Percentiles rank a stretch among this genome's conserved stretches.
These are phyloP conservation scores for Erysimum pusillum DNA, from an alignment of 441 rosid species.

Conservation along the genomic window DNA sequence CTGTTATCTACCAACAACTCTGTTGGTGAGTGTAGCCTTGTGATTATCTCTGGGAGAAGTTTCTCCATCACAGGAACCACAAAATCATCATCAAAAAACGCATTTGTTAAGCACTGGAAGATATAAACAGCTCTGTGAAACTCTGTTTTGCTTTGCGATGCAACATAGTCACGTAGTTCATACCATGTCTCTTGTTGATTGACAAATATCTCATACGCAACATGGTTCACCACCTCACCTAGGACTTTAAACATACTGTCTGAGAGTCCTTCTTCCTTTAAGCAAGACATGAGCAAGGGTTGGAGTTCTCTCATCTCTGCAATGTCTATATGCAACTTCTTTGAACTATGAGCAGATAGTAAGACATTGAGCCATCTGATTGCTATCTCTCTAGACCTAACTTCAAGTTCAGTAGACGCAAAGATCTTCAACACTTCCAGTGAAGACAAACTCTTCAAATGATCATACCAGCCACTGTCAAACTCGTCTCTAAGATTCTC, in stretches of 20 bases:
- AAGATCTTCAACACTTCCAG: neutral
- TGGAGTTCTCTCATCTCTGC: neutral
- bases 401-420: neutral
- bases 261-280: neutral
- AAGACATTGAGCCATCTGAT: neutral
- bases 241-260: constrained; percentile 24
- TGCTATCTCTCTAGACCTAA: constrained; percentile 6
- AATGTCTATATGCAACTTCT: neutral
- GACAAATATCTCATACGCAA: neutral
- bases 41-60: constrained; percentile 11
- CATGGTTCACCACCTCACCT: constrained; percentile 21
- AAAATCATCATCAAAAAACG: neutral
- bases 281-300: constrained; percentile 18
- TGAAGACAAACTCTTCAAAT: constrained; percentile 9
- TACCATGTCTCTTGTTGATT: neutral
- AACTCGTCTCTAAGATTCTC: neutral
- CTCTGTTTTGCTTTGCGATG: neutral
- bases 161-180: constrained; percentile 17
- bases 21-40: constrained; percentile 10
- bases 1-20: constrained; percentile 9
- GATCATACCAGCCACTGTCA: neutral
- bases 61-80: neutral
- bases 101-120: constrained; percentile 28
- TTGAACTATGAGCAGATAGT: neutral
- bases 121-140: constrained; percentile 24